Evolutionary conservation across 164 flowering plant genomes (phyloP).

Genomic region (Vitis rotundifolia): DNA sequence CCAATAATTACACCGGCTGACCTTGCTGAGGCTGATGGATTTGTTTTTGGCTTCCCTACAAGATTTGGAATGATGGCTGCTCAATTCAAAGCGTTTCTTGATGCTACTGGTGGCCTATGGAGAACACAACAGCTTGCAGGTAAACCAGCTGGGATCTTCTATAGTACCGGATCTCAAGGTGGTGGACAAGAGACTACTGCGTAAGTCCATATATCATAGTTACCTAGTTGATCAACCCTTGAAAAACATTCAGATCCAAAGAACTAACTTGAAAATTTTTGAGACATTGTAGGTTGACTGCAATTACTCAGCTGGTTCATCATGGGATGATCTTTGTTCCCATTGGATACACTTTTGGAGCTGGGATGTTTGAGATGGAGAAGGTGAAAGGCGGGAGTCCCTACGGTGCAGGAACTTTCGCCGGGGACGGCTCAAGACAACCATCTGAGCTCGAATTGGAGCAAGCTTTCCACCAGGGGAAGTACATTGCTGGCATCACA

Average conservation of each 20-base stretch:
- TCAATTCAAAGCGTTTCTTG: conserved; percentile 86
- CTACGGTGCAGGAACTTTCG: conserved; percentile 86
- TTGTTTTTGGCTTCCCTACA: conserved; percentile 88
- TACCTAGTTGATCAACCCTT: no score
- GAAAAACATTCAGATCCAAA: no score
- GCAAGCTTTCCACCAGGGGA: conserved; percentile 88
- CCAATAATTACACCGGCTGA: conserved; percentile 69
- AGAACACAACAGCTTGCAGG: conserved; percentile 82
- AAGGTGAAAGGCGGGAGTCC: conserved; percentile 91
- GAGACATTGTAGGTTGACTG: conserved; percentile 63
- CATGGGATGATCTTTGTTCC: conserved; percentile 92
- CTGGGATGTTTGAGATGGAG: conserved; percentile 94
- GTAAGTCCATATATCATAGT: conserved; percentile 38
- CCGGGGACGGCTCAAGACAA: conserved; percentile 86
- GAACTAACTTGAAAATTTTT: neutral
- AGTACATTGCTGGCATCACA: conserved; percentile 67
- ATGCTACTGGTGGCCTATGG: conserved; percentile 89
- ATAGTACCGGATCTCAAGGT: conserved; percentile 88
- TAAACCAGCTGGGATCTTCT: conserved; percentile 88
- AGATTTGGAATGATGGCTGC: conserved; percentile 96
- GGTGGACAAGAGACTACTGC: conserved; percentile 94
- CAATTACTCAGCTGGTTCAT: conserved; percentile 86
- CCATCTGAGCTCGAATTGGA: conserved; percentile 74
- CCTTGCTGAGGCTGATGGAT: conserved; percentile 87
- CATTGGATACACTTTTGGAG: conserved; percentile 91